Percentiles rank a stretch among this genome's conserved stretches.
Evolutionary conservation across 2,329 filamentous ascomycete genomes (phyloP).

Genomic region (Botrytis fabae): DNA sequence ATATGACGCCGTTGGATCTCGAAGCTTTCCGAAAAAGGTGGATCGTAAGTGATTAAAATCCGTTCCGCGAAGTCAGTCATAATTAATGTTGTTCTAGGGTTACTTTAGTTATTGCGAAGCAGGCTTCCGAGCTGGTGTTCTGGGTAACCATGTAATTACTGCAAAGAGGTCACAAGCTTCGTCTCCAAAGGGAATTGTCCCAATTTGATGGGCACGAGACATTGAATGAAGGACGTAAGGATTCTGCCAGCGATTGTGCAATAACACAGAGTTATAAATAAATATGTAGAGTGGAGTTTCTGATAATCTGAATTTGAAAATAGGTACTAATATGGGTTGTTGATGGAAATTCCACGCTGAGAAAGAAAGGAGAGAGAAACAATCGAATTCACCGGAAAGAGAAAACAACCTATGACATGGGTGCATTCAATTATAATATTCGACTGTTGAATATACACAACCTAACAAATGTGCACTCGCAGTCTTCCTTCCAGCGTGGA

Average conservation of each 20-base stretch:
- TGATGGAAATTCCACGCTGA: too few species aligned
- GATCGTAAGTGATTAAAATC: conserved; percentile 50
- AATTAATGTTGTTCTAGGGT: conserved; percentile 17
- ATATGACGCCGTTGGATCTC: conserved; percentile 39
- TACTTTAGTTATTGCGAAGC: conserved; percentile 27
- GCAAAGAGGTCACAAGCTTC: conserved; percentile 21
- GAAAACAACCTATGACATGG: too few species aligned
- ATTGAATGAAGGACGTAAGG: not conserved
- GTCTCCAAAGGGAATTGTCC: not conserved
- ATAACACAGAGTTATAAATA: not conserved
- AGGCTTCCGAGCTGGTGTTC: conserved; percentile 56
- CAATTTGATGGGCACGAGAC: not conserved
- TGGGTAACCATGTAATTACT: conserved; percentile 52
- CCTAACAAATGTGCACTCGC: too few species aligned
- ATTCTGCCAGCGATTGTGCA: not conserved
- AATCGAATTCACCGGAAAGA: too few species aligned
- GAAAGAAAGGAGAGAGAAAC: too few species aligned
- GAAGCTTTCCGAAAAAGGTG: conserved; percentile 67
- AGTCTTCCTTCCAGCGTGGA: not conserved
- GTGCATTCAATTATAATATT: too few species aligned
- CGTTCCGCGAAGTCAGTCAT: not conserved
- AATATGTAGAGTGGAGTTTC: not conserved
- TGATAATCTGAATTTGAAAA: too few species aligned
- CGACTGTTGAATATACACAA: too few species aligned
- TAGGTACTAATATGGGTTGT: not conserved